Evolutionary conservation across 345 rosid species (phyloP).

Genomic region (Dipteronia sinensis): DNA sequence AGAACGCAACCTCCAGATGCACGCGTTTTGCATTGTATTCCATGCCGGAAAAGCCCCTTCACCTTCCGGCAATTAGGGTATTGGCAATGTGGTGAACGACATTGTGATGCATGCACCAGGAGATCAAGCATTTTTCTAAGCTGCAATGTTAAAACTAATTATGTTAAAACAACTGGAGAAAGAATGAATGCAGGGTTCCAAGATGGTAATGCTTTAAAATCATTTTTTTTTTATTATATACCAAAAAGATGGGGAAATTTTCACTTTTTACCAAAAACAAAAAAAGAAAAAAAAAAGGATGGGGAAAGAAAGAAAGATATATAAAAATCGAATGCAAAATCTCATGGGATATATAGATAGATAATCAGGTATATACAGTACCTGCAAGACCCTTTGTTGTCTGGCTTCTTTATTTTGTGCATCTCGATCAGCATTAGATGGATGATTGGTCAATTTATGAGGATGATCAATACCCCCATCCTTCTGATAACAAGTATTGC

Average conservation of each 20-base stretch:
- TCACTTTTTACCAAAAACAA: too few species aligned
- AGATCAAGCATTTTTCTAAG: slow-evolving; percentile 99
- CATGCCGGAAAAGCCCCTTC: slow-evolving; percentile 96
- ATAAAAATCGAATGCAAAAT: neutral
- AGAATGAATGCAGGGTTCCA: neutral
- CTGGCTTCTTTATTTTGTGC: slow-evolving; percentile 98
- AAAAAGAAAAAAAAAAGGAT: neutral
- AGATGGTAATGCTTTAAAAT: slow-evolving; percentile 7
- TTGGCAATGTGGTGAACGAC: slow-evolving; percentile 79
- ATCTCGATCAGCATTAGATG: slow-evolving; percentile 85
- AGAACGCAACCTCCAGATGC: slow-evolving; percentile 93
- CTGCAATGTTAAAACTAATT: slow-evolving; percentile 49
- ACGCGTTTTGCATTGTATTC: slow-evolving; percentile 82
- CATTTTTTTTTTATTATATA: neutral
- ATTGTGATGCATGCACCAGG: slow-evolving; percentile 94
- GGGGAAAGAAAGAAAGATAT: too few species aligned
- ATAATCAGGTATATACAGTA: slow-evolving; percentile 21
- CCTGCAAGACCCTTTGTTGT: slow-evolving; percentile 84
- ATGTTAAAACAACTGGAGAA: slow-evolving; percentile 2
- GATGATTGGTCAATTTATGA: slow-evolving; percentile 93
- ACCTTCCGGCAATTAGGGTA: slow-evolving; percentile 98
- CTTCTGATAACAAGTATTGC: slow-evolving; percentile 83
- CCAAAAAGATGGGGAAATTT: neutral
- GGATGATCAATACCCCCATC: slow-evolving; percentile 87
- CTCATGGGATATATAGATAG: neutral